Conservation (phyloP, 2,329 filamentous ascomycete species). For the Colletotrichum ledebouriae region DNA sequence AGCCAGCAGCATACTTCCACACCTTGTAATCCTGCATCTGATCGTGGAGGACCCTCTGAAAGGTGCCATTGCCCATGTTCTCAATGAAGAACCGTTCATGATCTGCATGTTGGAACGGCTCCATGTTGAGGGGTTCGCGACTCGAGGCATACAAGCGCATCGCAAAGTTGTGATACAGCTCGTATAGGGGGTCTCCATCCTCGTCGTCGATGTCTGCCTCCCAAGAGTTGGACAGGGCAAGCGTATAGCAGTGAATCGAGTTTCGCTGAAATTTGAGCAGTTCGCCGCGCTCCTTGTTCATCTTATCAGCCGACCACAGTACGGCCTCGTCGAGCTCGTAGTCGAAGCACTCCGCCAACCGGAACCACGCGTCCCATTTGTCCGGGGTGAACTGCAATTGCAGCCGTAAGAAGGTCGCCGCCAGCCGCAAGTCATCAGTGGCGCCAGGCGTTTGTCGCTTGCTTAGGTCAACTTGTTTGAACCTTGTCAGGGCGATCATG, state of each 20-base stretch:
- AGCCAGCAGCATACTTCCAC: slow-evolving; percentile 70
- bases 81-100: slow-evolving; percentile 71
- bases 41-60: slow-evolving; percentile 65
- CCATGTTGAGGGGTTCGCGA: slow-evolving; percentile 73
- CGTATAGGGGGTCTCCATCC: slow-evolving; percentile 67
- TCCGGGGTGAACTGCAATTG: slow-evolving; percentile 86
- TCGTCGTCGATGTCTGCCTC: slow-evolving; percentile 58
- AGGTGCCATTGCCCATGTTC: slow-evolving; percentile 62
- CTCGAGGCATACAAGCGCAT: slow-evolving; percentile 74
- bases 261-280: slow-evolving; percentile 81
- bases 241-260: slow-evolving; percentile 84
- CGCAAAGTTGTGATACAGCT: slow-evolving; percentile 71
- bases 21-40: slow-evolving; percentile 72
- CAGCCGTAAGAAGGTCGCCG: slow-evolving; percentile 82
- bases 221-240: slow-evolving; percentile 69
- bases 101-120: slow-evolving; percentile 69
- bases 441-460: slow-evolving; percentile 83
- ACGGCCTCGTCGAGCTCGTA: slow-evolving; percentile 89
- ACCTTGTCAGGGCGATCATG: slow-evolving; percentile 89
- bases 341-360: slow-evolving; percentile 88
- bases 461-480: slow-evolving; percentile 76
- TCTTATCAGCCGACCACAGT: slow-evolving; percentile 90
- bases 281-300: slow-evolving; percentile 85
- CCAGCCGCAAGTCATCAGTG: slow-evolving; percentile 86
- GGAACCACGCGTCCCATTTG: slow-evolving; percentile 92